A percentile compares a stretch with the other conserved stretches of the same genome.
These are phyloP conservation scores for Soucietia sequanensis DNA, from an alignment of 805 yeast species.

Conservation along the genomic window DNA sequence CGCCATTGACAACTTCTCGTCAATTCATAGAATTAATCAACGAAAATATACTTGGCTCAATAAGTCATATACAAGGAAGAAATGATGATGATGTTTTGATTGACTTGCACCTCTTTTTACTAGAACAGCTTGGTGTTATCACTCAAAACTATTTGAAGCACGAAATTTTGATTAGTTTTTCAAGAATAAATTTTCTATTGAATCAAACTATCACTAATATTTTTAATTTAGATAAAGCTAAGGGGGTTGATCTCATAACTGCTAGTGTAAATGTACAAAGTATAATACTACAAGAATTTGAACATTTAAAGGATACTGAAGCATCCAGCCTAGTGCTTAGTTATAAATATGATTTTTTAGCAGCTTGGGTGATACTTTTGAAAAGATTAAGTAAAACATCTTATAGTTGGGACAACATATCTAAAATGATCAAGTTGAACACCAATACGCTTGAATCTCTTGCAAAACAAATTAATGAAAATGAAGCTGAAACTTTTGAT, in stretches of 20 bases:
- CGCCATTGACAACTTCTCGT: neutral
- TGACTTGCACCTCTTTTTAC: conserved; percentile 12
- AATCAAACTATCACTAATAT: conserved; percentile 32
- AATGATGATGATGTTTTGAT: neutral
- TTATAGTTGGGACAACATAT: neutral
- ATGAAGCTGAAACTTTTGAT: neutral
- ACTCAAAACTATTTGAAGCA: conserved; percentile 10
- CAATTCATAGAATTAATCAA: conserved; percentile 23
- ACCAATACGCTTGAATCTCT: no score
- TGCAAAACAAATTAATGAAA: no score
- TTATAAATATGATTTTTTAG: conserved; percentile 35
- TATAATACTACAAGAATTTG: conserved; percentile 13
- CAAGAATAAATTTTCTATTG: conserved; percentile 27
- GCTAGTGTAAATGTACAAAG: conserved; percentile 23
- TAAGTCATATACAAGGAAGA: conserved; percentile 18
- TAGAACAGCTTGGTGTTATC: conserved; percentile 14
- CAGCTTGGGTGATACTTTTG: conserved; percentile 30
- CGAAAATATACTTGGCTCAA: conserved; percentile 20
- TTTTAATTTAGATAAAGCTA: conserved; percentile 19
- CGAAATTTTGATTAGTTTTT: conserved; percentile 20
- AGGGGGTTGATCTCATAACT: conserved; percentile 12
- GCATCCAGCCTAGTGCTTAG: conserved; percentile 16
- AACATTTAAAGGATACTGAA: conserved; percentile 12
- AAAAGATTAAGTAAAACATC: conserved; percentile 7
- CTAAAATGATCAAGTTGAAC: neutral